These are phyloP conservation scores for Fragaria vesca DNA, from an alignment of 306 rosid species.

Conservation along the genomic window DNA sequence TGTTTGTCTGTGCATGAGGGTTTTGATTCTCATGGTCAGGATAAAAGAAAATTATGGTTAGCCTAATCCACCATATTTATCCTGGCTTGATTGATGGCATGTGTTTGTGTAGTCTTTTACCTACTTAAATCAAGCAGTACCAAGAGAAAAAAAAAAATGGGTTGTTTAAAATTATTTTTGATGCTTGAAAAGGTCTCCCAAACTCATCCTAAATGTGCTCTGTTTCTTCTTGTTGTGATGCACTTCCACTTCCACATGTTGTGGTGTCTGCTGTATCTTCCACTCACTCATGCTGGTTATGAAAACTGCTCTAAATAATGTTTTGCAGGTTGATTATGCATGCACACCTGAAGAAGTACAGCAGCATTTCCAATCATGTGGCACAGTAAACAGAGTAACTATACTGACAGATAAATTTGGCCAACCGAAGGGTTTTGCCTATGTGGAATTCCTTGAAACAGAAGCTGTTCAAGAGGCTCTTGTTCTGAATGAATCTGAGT, in stretches of 20 bases:
- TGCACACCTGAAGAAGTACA: conserved; percentile 99
- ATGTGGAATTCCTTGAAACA: conserved; percentile 81
- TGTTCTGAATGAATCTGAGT: conserved; percentile 70
- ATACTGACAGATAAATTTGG: conserved; percentile 89
- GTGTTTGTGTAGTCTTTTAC: neutral
- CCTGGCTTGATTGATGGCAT: neutral
- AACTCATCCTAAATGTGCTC: neutral
- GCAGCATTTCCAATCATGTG: conserved; percentile 94
- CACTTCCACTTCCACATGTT: neutral
- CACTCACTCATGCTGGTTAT: conserved; percentile 22
- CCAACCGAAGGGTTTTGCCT: conserved; percentile 96
- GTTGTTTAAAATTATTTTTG: neutral
- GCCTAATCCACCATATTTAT: neutral
- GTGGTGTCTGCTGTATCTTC: neutral
- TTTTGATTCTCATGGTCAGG: neutral
- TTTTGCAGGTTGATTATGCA: conserved; percentile 85
- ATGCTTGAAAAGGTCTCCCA: neutral
- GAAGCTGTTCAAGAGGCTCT: conserved; percentile 95
- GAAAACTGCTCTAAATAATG: conserved; percentile 26
- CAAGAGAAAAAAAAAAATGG: neutral
- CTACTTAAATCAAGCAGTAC: neutral
- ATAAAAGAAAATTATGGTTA: neutral
- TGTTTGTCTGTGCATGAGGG: neutral
- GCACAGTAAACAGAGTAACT: conserved; percentile 88
- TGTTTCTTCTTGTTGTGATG: neutral